Percentiles rank a stretch among this genome's conserved stretches.
Conservation (phyloP, 805 yeast genomes). For the Middelhovenomyces tepae region DNA sequence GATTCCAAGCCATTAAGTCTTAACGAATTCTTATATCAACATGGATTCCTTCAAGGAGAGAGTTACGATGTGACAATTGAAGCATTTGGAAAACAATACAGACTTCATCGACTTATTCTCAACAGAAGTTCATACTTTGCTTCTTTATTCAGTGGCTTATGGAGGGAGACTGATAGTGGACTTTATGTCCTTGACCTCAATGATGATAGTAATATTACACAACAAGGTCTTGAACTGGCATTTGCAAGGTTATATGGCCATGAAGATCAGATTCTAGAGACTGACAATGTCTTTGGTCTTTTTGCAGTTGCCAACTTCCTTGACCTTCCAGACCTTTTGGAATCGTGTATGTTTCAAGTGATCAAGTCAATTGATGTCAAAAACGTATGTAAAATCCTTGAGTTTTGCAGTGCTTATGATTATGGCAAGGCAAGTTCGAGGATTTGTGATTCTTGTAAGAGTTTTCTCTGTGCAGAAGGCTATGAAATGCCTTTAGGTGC, state of each 20-base stretch:
- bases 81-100: conserved; percentile 39
- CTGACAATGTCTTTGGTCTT: conserved; percentile 32
- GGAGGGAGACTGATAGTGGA: conserved; percentile 29
- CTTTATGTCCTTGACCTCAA: conserved; percentile 30
- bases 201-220: conserved; percentile 34
- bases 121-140: conserved; percentile 41
- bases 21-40: conserved; percentile 1
- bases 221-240: conserved; percentile 41
- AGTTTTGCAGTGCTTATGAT: conserved; percentile 36
- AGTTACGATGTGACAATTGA: conserved; percentile 34
- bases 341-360: conserved; percentile 35
- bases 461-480: conserved; percentile 40
- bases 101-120: conserved; percentile 39
- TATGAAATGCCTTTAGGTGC: conserved; percentile 37
- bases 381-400: conserved; percentile 31
- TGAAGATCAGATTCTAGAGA: conserved; percentile 27
- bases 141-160: conserved; percentile 35
- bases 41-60: background rate
- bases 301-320: conserved; percentile 40
- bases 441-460: conserved; percentile 39
- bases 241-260: conserved; percentile 41
- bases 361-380: conserved; percentile 29
- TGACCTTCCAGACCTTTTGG: conserved; percentile 38
- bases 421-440: conserved; percentile 41
- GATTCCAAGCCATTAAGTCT: background rate